These are phyloP conservation scores for Talaromyces sp. DNA, from an alignment of 2,329 filamentous ascomycete species.

Conservation along the genomic window DNA sequence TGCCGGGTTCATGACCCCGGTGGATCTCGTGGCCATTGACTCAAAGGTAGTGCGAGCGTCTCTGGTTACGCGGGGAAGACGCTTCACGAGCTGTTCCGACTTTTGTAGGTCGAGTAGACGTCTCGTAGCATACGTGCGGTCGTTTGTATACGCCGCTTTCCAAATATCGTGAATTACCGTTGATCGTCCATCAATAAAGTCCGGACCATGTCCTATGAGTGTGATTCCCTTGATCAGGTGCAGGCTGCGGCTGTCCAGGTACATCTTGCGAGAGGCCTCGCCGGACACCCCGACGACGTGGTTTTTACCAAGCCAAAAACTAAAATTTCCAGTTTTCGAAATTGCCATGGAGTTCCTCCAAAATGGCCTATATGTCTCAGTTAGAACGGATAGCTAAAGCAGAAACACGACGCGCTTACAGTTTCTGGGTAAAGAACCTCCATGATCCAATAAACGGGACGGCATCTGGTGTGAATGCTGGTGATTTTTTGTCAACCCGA, in stretches of 20 bases:
- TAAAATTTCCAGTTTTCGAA: slow-evolving; percentile 6
- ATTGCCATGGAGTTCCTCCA: background rate
- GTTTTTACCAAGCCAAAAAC: slow-evolving; percentile 9
- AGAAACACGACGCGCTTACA: background rate
- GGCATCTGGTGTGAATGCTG: slow-evolving; percentile 4
- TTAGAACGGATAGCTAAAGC: background rate
- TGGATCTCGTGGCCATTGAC: background rate
- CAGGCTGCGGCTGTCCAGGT: background rate
- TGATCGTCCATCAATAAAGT: background rate
- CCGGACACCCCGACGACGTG: slow-evolving; percentile 5
- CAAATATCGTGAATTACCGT: background rate
- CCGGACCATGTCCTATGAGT: slow-evolving; percentile 1
- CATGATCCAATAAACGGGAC: slow-evolving; percentile 1
- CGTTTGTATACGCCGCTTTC: background rate
- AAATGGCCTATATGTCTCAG: background rate
- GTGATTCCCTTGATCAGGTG: background rate
- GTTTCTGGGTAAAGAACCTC: slow-evolving; percentile 4
- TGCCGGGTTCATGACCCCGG: slow-evolving; percentile 4
- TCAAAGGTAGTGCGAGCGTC: slow-evolving; percentile 1
- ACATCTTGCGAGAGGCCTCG: slow-evolving; percentile 6
- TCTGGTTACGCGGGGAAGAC: background rate
- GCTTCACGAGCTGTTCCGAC: background rate
- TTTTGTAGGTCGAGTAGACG: slow-evolving; percentile 1
- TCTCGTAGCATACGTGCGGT: background rate
- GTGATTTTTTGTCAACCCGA: background rate